phyloP scores from a whole-genome alignment of 352 stramenopile species.

The Phytophthora citricola region DNA sequence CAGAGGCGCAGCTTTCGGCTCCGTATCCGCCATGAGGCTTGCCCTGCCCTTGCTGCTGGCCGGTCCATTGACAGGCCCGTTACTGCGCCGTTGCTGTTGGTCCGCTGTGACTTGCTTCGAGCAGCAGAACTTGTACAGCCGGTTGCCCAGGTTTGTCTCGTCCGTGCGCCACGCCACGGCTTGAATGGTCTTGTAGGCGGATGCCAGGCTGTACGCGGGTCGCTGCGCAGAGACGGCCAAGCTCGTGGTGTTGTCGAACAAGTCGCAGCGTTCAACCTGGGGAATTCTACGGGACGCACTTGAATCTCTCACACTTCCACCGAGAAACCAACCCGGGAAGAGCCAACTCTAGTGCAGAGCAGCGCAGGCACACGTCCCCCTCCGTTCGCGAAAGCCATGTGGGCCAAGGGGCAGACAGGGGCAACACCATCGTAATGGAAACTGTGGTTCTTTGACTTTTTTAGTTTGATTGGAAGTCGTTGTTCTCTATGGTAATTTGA shows the following conservation, averaged over 20 bases:
- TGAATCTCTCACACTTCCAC: slow-evolving; percentile 33
- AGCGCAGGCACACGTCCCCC: slow-evolving; percentile 21
- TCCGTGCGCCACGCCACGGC: slow-evolving; percentile 35
- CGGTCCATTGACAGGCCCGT: slow-evolving; percentile 28
- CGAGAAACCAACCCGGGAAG: slow-evolving; percentile 38
- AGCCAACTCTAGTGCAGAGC: slow-evolving; percentile 33
- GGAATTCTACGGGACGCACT: slow-evolving; percentile 21
- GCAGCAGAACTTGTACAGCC: slow-evolving; percentile 26
- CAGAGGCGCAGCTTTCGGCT: slow-evolving; percentile 28
- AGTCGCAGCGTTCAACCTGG: slow-evolving; percentile 24
- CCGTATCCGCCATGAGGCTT: slow-evolving; percentile 22
- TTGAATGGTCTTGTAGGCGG: slow-evolving; percentile 41
- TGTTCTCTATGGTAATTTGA: slow-evolving; percentile 30
- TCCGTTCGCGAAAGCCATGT: slow-evolving; percentile 44
- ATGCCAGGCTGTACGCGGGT: slow-evolving; percentile 34
- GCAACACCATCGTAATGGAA: slow-evolving; percentile 37
- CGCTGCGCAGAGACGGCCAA: slow-evolving; percentile 27
- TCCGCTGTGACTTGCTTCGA: slow-evolving; percentile 42
- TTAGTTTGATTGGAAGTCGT: slow-evolving; percentile 27
- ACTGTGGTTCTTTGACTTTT: slow-evolving; percentile 21
- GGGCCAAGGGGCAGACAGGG: slow-evolving; percentile 33
- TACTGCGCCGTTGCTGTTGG: slow-evolving; percentile 33
- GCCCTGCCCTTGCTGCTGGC: slow-evolving; percentile 33
- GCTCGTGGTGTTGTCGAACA: slow-evolving; percentile 39
- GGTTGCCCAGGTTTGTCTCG: slow-evolving; percentile 29